phyloP scores from a whole-genome alignment of 2,329 filamentous ascomycete species.

The Fusarium nodosum region DNA sequence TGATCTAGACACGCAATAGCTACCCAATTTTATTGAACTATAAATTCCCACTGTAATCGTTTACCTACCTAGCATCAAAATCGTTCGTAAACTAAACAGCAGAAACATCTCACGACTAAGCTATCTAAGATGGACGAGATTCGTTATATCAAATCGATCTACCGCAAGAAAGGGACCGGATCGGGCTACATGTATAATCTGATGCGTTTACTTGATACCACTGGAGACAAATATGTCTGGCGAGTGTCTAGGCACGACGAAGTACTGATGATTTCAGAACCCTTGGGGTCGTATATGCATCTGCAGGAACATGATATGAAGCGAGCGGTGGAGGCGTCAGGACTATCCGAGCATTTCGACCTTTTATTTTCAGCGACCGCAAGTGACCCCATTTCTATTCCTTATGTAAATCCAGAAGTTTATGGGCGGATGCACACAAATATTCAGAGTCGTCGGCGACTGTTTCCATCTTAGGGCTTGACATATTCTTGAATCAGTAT shows the following conservation, averaged over 20 bases:
- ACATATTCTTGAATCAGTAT: too few relatives aligned
- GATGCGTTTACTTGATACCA: constrained; percentile 2
- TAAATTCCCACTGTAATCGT: neutral
- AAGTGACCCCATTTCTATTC: neutral
- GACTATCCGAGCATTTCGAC: neutral
- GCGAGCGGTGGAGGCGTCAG: neutral
- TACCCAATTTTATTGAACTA: neutral
- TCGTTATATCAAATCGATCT: neutral
- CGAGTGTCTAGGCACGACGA: neutral
- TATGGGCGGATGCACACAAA: neutral
- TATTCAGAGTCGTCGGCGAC: neutral
- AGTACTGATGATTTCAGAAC: neutral
- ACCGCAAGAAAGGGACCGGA: neutral
- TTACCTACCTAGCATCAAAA: too few relatives aligned
- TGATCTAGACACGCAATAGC: neutral
- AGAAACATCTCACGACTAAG: neutral
- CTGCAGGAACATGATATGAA: constrained; percentile 1
- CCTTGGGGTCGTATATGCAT: neutral
- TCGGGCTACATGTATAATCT: constrained; percentile 6
- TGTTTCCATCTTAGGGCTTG: neutral
- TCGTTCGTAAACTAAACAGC: too few relatives aligned
- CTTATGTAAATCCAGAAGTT: constrained; percentile 1
- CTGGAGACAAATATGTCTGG: neutral
- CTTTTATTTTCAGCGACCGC: neutral
- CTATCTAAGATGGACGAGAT: neutral